Evolutionary conservation across 1,284 basidiomycete species (phyloP).

Genomic region (Pseudozyma pruni): DNA sequence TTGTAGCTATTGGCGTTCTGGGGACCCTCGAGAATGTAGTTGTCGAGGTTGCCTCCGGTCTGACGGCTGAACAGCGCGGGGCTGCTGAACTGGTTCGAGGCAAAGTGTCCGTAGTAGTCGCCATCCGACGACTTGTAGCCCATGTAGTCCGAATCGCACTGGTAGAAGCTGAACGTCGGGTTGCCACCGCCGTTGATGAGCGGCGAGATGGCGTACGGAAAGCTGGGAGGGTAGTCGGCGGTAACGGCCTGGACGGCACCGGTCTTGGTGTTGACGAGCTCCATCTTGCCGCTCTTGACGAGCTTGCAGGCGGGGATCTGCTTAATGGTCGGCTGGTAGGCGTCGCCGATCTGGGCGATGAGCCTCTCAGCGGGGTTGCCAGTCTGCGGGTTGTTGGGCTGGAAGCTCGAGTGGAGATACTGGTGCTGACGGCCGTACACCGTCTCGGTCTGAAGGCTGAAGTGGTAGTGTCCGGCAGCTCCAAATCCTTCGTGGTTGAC

Average conservation of each 20-base stretch:
- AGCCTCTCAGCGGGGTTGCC: constrained; percentile 1
- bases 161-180: constrained; percentile 8
- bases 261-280: constrained; percentile 13
- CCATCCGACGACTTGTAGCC: constrained; percentile 3
- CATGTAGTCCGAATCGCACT: constrained; percentile 18
- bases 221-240: background rate
- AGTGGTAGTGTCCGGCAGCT: constrained; percentile 2
- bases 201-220: background rate
- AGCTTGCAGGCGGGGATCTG: constrained; percentile 8
- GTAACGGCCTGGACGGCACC: constrained; percentile 3
- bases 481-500: background rate
- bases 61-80: background rate
- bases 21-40: background rate
- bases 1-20: too few relatives aligned
- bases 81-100: background rate
- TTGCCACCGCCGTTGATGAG: constrained; percentile 1
- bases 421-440: background rate
- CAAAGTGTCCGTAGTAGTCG: constrained; percentile 19
- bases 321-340: constrained; percentile 4
- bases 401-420: constrained; percentile 1
- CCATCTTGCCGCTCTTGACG: constrained; percentile 7
- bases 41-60: constrained; percentile 2
- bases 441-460: background rate
- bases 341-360: constrained; percentile 9
- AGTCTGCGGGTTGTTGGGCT: background rate